Evolutionary conservation across 306 rosid genomes (phyloP).

Genomic region (Inga laurina): DNA sequence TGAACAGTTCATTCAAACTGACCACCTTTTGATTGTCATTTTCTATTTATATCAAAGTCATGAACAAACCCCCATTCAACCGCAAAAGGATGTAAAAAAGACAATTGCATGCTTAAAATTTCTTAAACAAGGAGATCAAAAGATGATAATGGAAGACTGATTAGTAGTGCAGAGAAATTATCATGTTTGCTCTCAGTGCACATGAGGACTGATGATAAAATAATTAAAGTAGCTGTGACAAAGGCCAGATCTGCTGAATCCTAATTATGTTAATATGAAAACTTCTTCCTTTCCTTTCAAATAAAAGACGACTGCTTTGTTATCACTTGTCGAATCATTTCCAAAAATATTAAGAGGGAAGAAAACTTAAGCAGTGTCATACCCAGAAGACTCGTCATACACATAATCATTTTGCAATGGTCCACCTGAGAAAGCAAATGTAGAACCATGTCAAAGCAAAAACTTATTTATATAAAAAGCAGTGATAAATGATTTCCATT

Average conservation of each 20-base stretch:
- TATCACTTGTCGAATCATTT: slow-evolving; percentile 4
- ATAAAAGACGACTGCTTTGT: neutral
- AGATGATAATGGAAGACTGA: neutral
- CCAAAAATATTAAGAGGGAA: slow-evolving; percentile 16
- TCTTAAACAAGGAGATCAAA: neutral
- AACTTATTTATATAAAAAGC: slow-evolving; percentile 3
- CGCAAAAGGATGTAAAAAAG: neutral
- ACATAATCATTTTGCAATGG: slow-evolving; percentile 54
- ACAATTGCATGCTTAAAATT: neutral
- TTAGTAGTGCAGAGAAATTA: neutral
- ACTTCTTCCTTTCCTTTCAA: neutral
- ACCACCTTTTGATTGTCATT: neutral
- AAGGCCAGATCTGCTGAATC: neutral
- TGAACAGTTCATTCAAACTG: neutral
- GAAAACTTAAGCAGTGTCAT: slow-evolving; percentile 22
- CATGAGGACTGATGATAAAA: neutral
- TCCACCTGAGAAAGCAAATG: slow-evolving; percentile 48
- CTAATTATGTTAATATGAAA: neutral
- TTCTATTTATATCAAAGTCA: neutral
- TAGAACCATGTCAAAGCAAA: slow-evolving; percentile 9
- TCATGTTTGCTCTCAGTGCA: neutral
- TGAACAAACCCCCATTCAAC: neutral
- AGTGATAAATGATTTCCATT: slow-evolving; percentile 16
- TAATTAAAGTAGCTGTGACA: neutral
- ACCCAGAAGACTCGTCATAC: slow-evolving; percentile 75